phyloP scores from a whole-genome alignment of 306 rosid genomes.

The Quercus glauca region DNA sequence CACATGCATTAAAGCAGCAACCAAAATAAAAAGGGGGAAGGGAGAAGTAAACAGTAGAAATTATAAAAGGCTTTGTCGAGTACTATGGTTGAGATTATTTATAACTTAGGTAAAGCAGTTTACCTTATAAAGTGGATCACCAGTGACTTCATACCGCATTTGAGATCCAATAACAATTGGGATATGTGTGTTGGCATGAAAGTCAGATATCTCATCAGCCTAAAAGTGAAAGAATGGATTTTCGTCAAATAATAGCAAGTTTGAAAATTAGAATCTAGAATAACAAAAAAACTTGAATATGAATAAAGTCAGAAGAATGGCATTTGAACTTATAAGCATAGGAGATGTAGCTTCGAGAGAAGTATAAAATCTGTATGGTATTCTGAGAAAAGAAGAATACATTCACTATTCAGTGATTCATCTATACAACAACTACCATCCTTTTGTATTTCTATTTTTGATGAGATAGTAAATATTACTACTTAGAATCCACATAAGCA shows the following conservation, averaged over 20 bases:
- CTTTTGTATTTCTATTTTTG: not conserved
- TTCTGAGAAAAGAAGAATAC: too few species aligned
- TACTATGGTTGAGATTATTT: not conserved
- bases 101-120: too few species aligned
- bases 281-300: not conserved
- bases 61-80: constrained; percentile 1
- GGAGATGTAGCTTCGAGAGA: too few species aligned
- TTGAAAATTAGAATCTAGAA: not conserved
- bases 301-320: not conserved
- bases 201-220: constrained; percentile 70
- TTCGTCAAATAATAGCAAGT: constrained; percentile 3
- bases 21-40: too few species aligned
- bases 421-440: too few species aligned
- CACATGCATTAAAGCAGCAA: not conserved
- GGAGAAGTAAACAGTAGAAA: not conserved
- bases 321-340: not conserved
- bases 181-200: constrained; percentile 83
- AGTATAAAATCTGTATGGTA: too few species aligned
- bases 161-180: constrained; percentile 87
- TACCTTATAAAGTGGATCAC: constrained; percentile 82
- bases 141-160: constrained; percentile 79
- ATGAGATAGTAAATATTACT: not conserved
- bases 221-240: constrained; percentile 20
- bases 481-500: not conserved
- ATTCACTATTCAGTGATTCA: too few species aligned